Base-by-base conservation (phyloP, 805 yeast species). In the Metschnikowia anglica region DNA sequence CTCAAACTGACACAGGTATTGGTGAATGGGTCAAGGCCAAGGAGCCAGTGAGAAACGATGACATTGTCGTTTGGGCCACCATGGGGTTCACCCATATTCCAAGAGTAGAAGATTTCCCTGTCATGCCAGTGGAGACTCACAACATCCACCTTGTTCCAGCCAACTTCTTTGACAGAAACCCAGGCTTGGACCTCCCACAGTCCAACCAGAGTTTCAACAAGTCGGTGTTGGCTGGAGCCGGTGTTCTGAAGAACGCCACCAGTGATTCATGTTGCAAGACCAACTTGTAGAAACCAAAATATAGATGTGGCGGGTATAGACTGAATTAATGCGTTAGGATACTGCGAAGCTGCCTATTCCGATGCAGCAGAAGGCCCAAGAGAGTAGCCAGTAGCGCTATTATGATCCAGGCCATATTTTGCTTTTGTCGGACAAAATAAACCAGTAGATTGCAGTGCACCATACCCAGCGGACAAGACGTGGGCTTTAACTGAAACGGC, bases 71-170 rank as follows among this genome's bases (percentile, higher is more conserved):
- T 33, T 85, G 91, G 90, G 85, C 86, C 51, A 85, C 93, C 34
- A 62, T 85, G 60, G 89, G 88, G 20, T 76, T 85, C 69, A 85
- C 91, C 3, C 95, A 85, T 60, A 77, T 85, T 56, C 93, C 93
- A 55, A 76, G 87, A 58, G 80, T 83, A 27, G 95, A 85, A 68
- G 91, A 85, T 63, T 85, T 86, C 83, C 95, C 95, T 37, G 90
- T 85, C 39, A 85, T 85, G 95, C 90, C 93, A 25, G 86, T 83
- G 44, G 95, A 85, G 66, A 81, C 80, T 50, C 81, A 83, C 69
- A 66, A 60, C 53, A 80, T 85, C 53, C 73, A 77, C 45, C 73
- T 85, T 44, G 73, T 75, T 34, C 95, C 95, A 41, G 71, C 77
- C 54, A 85, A 86, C 43, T 85, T 85, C 78, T 85, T 85, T 60